Base-by-base conservation (phyloP, 1,139 yeast species). In the Kodamaea derodonti region DNA sequence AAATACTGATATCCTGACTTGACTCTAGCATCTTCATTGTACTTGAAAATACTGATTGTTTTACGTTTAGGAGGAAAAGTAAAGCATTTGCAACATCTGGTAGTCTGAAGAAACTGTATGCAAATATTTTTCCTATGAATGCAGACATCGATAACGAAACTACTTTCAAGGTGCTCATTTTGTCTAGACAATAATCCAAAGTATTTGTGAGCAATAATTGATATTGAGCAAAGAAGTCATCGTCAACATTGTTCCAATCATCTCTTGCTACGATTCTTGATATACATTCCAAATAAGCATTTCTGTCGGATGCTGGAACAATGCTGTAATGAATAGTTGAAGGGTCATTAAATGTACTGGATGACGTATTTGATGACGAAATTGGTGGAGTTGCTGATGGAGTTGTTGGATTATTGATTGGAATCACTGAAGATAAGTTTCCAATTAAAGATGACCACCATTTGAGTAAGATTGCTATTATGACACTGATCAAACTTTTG, bases 111-210 rank as follows among this genome's bases (percentile, higher is more conserved):
- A 72, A 85, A 11, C 80, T 62, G 49, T 77, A 75, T 1, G 94
- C 90, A 54, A 86, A 75, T 1, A 82, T 74, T 51, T 86, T 85
- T 9, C 95, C 95, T n/a, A 81, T 68, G 50, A 85, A 84, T 2
- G 94, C 94, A 17, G 80, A 72, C 13, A 79, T 57, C 4, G 84
- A 66, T 8, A 80, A 57, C 1, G 90, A 71, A 6, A 81, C 60
- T 7, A 68, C 68, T 51, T 82, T 82, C 32, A 75, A 49, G 29
- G 72, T 63, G 12, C 81, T 63, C 46, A 69, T 52, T 38, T 75
- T 70, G 31, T 62, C 59, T 14, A 83, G 66, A 34, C 80, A 70
- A 46, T 69, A 75, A 30, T 72, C 77, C 38, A 84, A 59, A 0
- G 95, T 84, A 24, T 66, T 62, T 4, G 66, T 55, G 27, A 85